Percentiles rank a stretch among this genome's conserved stretches.
Evolutionary conservation across 2,329 filamentous ascomycete species (phyloP).

Genomic region (Rhytidhysteron rufulum): DNA sequence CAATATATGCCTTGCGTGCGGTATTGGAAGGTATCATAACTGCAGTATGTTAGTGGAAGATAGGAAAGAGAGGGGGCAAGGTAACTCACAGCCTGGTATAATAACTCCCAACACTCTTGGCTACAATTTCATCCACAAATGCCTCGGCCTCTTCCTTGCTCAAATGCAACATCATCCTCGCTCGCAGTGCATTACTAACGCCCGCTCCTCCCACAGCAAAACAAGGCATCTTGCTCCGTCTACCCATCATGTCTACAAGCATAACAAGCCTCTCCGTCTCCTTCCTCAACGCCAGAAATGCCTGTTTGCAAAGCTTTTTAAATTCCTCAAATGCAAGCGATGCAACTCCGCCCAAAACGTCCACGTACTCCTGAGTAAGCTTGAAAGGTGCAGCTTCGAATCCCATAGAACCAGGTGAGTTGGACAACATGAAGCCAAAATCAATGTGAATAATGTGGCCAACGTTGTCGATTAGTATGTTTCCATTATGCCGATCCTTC

Average conservation of each 20-base stretch:
- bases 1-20: constrained; percentile 84
- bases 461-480: constrained; percentile 79
- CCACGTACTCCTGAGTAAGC: constrained; percentile 79
- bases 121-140: constrained; percentile 78
- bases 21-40: constrained; percentile 84
- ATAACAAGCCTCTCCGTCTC: constrained; percentile 79
- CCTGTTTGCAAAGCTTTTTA: constrained; percentile 75
- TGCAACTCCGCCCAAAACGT: constrained; percentile 71
- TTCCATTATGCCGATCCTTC: constrained; percentile 83
- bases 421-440: constrained; percentile 87
- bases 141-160: constrained; percentile 77
- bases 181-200: constrained; percentile 65
- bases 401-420: constrained; percentile 77
- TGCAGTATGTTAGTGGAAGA: constrained; percentile 30
- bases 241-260: constrained; percentile 79
- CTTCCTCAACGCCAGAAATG: constrained; percentile 75
- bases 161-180: constrained; percentile 76
- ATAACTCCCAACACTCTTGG: constrained; percentile 80
- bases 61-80: constrained; percentile 1
- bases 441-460: constrained; percentile 87
- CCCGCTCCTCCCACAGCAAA: constrained; percentile 70
- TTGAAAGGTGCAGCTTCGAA: constrained; percentile 88
- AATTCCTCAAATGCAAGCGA: constrained; percentile 70
- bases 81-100: constrained; percentile 72
- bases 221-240: constrained; percentile 77